Percentiles rank a stretch among this genome's conserved stretches.
phyloP scores from a whole-genome alignment of 2,329 filamentous ascomycete species.

The Fusarium haematococcum region DNA sequence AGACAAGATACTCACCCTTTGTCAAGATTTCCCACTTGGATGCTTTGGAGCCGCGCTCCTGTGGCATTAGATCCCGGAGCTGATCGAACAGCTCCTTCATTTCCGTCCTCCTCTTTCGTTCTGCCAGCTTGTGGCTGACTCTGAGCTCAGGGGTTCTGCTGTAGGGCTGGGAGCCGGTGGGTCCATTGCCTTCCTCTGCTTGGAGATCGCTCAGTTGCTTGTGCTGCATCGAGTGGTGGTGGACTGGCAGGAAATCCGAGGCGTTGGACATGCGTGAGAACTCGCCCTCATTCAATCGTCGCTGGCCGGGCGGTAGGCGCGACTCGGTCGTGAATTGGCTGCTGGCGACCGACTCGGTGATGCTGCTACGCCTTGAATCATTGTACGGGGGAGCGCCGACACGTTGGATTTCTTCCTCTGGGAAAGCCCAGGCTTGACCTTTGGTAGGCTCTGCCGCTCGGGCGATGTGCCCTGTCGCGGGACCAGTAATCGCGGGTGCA shows the following conservation, averaged over 20 bases:
- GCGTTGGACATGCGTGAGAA: conserved; percentile 62
- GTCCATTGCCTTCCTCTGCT: conserved; percentile 65
- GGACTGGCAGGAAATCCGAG: conserved; percentile 70
- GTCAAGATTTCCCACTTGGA: conserved; percentile 92
- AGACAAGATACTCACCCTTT: conserved; percentile 70
- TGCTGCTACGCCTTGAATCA: conserved; percentile 79
- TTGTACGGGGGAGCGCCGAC: conserved; percentile 62
- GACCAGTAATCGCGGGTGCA: conserved; percentile 82
- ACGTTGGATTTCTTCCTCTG: conserved; percentile 74
- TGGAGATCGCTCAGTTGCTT: conserved; percentile 76
- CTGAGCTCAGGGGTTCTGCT: conserved; percentile 85
- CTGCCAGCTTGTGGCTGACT: conserved; percentile 86
- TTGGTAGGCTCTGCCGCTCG: conserved; percentile 83
- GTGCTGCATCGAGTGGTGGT: conserved; percentile 83
- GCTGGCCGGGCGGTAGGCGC: conserved; percentile 76
- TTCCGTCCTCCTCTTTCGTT: conserved; percentile 84
- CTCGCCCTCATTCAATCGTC: conserved; percentile 74
- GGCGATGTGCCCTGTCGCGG: conserved; percentile 72
- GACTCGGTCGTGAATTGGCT: conserved; percentile 84
- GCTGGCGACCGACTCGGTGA: conserved; percentile 82
- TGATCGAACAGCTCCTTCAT: conserved; percentile 92
- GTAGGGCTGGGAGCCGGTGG: conserved; percentile 76
- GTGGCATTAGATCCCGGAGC: conserved; percentile 80
- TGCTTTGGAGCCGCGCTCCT: conserved; percentile 84
- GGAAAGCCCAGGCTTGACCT: conserved; percentile 87